These are phyloP conservation scores for Phalaenopsis equestris DNA, from an alignment of 106 monocot species.

Conservation along the genomic window DNA sequence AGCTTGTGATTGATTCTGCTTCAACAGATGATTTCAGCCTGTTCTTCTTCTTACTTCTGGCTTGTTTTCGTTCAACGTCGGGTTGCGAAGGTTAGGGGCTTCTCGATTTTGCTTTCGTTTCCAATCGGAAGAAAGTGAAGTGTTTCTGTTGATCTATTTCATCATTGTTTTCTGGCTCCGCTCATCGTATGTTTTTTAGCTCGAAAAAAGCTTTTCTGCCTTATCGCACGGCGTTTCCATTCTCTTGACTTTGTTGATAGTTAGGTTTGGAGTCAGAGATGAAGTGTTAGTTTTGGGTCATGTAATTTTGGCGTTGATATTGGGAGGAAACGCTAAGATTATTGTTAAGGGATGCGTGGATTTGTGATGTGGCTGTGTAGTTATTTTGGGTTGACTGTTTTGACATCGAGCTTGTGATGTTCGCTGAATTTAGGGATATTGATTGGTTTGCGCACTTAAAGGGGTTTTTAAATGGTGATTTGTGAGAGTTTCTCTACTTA, in stretches of 20 bases:
- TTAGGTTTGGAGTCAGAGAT: not conserved
- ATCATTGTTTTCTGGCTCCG: not conserved
- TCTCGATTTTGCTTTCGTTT: constrained; percentile 6
- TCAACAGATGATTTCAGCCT: not conserved
- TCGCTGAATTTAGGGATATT: not conserved
- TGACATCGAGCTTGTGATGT: not conserved
- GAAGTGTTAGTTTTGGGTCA: not conserved
- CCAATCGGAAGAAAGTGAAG: not conserved
- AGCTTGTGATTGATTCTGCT: not conserved
- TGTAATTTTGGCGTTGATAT: not conserved
- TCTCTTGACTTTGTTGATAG: not conserved
- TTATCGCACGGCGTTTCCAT: not conserved
- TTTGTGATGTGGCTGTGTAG: too few species aligned
- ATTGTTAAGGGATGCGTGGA: not conserved
- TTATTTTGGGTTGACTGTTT: not conserved
- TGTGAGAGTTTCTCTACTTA: not conserved
- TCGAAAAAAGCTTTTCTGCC: not conserved
- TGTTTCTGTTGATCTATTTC: not conserved
- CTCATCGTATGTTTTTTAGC: not conserved
- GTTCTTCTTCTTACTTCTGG: not conserved
- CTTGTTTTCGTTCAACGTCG: not conserved
- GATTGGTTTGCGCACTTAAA: too few species aligned
- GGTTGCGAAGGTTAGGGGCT: not conserved
- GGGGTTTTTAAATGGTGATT: too few species aligned
- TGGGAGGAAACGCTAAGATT: not conserved